Evolutionary conservation across 2,329 filamentous ascomycete genomes (phyloP).

Genomic region (Aureobasidium pullulans): DNA sequence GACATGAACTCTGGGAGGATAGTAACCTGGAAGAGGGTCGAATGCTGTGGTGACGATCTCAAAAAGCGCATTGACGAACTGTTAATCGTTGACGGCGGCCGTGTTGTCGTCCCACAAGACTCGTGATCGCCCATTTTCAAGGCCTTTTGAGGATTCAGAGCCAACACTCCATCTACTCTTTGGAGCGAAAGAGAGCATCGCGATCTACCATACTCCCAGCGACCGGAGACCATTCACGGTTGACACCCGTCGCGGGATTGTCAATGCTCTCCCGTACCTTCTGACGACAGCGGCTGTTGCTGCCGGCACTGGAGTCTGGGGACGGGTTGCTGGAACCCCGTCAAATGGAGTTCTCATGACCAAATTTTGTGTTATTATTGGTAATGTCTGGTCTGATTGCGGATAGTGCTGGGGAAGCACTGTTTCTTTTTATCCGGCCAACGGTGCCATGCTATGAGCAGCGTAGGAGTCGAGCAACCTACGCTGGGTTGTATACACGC

Average conservation of each 20-base stretch:
- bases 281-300: neutral
- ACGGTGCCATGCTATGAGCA: slow-evolving; percentile 3
- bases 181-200: neutral
- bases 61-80: slow-evolving; percentile 50
- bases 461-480: neutral
- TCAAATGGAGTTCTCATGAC: slow-evolving; percentile 1
- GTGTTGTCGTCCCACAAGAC: slow-evolving; percentile 33
- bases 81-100: slow-evolving; percentile 54
- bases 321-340: neutral
- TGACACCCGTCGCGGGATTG: neutral
- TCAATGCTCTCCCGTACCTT: neutral
- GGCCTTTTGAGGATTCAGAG: neutral
- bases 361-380: slow-evolving; percentile 1
- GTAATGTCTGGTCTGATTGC: slow-evolving; percentile 6
- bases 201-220: neutral
- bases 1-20: slow-evolving; percentile 87
- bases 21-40: slow-evolving; percentile 84
- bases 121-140: neutral
- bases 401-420: slow-evolving; percentile 9
- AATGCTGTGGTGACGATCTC: slow-evolving; percentile 48
- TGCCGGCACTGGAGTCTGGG: slow-evolving; percentile 9
- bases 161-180: neutral
- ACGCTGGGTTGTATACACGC: neutral
- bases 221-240: neutral
- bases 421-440: slow-evolving; percentile 8